Conservation (phyloP, 371 early-diverging fungal genomes). For the Mucor velutinosus region DNA sequence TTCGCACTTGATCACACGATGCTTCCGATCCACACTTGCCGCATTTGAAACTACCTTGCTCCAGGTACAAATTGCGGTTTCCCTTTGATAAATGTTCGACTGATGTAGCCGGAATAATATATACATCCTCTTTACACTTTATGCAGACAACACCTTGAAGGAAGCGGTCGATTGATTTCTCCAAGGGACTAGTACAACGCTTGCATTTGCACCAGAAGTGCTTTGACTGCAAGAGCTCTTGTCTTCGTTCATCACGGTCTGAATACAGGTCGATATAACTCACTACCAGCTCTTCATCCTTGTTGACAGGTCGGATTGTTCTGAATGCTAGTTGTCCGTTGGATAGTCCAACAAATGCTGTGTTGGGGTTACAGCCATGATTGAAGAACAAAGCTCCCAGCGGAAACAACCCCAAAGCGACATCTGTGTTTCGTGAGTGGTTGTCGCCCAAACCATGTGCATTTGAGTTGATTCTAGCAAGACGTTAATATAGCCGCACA, state of each 20-base stretch:
- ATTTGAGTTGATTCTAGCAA: constrained; percentile 58
- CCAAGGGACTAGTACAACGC: constrained; percentile 62
- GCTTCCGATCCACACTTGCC: constrained; percentile 52
- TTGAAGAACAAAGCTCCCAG: constrained; percentile 62
- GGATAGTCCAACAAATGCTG: constrained; percentile 56
- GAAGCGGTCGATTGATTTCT: constrained; percentile 66
- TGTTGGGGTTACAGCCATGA: constrained; percentile 74
- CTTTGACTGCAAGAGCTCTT: constrained; percentile 57
- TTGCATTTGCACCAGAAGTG: constrained; percentile 79
- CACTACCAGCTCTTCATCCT: constrained; percentile 62
- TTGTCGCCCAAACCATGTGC: constrained; percentile 59
- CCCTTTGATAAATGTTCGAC: constrained; percentile 33
- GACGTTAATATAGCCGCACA: background rate
- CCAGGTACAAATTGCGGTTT: constrained; percentile 1
- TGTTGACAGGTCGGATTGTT: constrained; percentile 57
- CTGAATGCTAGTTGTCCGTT: constrained; percentile 60
- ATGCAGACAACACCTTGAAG: constrained; percentile 69
- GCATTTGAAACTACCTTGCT: constrained; percentile 46
- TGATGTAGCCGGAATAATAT: constrained; percentile 56
- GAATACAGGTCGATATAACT: constrained; percentile 71
- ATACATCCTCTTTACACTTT: constrained; percentile 64
- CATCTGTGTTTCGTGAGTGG: constrained; percentile 56
- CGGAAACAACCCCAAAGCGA: constrained; percentile 67
- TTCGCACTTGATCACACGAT: constrained; percentile 28
- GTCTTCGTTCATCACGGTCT: constrained; percentile 69